Conservation (phyloP, 306 rosid genomes). For the Sicyos edulis region DNA sequence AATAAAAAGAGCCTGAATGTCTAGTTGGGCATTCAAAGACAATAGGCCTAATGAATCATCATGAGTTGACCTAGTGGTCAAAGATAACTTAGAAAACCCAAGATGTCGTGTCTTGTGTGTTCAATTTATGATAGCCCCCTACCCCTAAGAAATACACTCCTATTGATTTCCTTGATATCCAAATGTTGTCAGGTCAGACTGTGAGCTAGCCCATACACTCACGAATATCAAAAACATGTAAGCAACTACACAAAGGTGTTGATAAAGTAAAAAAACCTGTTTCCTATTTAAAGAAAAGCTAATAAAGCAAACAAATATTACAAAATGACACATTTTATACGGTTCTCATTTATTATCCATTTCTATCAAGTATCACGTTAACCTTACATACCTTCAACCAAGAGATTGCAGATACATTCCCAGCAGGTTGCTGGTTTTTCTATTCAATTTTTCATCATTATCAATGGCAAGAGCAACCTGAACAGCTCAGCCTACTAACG, state of each 20-base stretch:
- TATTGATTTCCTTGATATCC: no score
- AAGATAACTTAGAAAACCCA: no score
- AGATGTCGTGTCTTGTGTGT: no score
- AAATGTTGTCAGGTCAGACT: no score
- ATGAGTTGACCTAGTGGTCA: no score
- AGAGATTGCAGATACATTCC: conserved; percentile 38
- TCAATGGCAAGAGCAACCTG: conserved; percentile 21
- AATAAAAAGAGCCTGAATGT: no score
- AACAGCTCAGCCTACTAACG: conserved; percentile 7
- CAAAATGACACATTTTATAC: neutral
- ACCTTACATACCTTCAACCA: conserved; percentile 62
- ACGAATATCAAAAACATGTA: neutral
- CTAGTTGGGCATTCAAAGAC: neutral
- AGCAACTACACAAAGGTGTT: neutral
- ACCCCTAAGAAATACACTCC: no score
- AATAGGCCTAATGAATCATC: no score
- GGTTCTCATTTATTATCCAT: neutral
- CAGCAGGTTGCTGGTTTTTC: conserved; percentile 28
- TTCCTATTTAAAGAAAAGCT: neutral
- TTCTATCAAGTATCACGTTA: conserved; percentile 4
- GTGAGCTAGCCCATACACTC: no score
- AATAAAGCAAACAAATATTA: neutral
- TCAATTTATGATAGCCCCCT: no score
- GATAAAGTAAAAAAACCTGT: no score
- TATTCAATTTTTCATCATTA: conserved; percentile 31